Base-by-base conservation (phyloP, 1,284 basidiomycete species). In the Microbotryum lychnidis-dioicae region DNA sequence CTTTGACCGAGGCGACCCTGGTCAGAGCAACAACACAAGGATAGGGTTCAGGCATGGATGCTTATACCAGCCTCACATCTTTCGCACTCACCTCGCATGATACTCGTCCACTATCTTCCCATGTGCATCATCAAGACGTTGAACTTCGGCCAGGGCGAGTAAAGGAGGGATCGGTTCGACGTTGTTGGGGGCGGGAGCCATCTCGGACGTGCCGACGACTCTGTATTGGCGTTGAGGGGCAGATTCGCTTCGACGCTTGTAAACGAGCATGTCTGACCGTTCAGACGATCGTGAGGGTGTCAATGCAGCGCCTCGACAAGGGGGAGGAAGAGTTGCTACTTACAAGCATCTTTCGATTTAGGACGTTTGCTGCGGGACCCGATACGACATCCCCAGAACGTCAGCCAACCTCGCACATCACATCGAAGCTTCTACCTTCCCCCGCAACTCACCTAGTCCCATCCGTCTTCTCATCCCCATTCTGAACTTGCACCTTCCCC, bases 211-310 rank as follows among this genome's bases (percentile, higher is more conserved):
- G 51, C 53, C 53, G 16, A 20, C 46, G 21, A 27, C 18, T 21
- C 4, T 37, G 55, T 9, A 18, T 42, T 42, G 12, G 16, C 37
- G 3, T 18, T 18, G 0, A 42, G 37, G 2, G 10, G 33, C 27
- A 51, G 54, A 3, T 4, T 53, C 46, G 56, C 72, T 59, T 46
- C 72, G 73, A 10, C 82, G 81, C 48, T 82, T 81, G 75, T 94
- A 96, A 56, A 96, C 85, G 46, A 94, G 80, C 90, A 94, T 92
- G 76, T 96, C 94, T 27, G 89, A 18, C 6, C 37, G 12, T 14
- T 6, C 37, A 31, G 37, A 42, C 12, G 12, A 18, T 6, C 14
- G 37, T 12, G 37, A 42, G 18, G 37, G 5, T 42, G 37, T 42
- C 37, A 42, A 12, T 18, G 4, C 12, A 42, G 10, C 37, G 3